Conservation (phyloP, 192 early-diverging fungal genomes). For the Phlyctochytrium arcticum region DNA sequence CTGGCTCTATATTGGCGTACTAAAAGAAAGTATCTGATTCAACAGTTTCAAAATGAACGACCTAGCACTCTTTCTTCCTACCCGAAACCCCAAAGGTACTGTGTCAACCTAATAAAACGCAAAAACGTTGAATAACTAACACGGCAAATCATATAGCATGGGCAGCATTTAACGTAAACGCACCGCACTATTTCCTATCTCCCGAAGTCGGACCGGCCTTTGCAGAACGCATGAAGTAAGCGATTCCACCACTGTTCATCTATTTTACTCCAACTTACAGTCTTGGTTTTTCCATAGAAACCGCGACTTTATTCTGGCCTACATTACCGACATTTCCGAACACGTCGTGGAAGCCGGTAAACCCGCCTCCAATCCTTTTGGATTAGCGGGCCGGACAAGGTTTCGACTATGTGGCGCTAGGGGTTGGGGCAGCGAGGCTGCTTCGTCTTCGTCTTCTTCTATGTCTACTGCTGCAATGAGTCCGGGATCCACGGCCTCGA, state of each 20-base stretch:
- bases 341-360: conserved; percentile 9
- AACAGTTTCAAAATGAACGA: conserved; percentile 37
- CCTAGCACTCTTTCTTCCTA: conserved; percentile 46
- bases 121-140: too few relatives aligned
- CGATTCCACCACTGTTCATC: neutral
- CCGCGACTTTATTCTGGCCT: conserved; percentile 42
- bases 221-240: conserved; percentile 29
- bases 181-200: conserved; percentile 44
- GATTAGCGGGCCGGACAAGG: conserved; percentile 26
- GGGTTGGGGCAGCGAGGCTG: neutral
- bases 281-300: conserved; percentile 19
- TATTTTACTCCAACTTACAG: neutral
- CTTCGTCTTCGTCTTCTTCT: too few relatives aligned
- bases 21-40: neutral
- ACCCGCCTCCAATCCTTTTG: conserved; percentile 32
- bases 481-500: too few relatives aligned
- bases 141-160: conserved; percentile 30
- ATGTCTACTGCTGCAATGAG: too few relatives aligned
- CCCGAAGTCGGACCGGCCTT: conserved; percentile 9
- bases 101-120: too few relatives aligned
- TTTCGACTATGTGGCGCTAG: conserved; percentile 31
- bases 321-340: conserved; percentile 28
- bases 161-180: conserved; percentile 48
- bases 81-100: conserved; percentile 38
- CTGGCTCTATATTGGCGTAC: too few relatives aligned